phyloP scores from a whole-genome alignment of 2,329 filamentous ascomycete genomes.

The Davidsoniella australis region DNA sequence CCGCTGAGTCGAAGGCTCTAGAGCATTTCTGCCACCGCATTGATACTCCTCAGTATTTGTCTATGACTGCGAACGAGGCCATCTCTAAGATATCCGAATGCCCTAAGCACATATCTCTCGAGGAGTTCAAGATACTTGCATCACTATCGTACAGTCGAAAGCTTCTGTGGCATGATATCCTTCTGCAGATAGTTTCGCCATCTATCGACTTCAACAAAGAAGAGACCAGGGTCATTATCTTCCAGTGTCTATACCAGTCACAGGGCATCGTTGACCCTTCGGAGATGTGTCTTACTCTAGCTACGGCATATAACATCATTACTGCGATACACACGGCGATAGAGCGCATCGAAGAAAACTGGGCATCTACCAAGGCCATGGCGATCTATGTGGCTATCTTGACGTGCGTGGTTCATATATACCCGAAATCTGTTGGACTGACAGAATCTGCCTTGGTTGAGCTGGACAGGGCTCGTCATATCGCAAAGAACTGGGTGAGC shows the following conservation, averaged over 20 bases:
- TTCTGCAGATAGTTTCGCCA: conserved; percentile 30
- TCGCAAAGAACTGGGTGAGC: no score
- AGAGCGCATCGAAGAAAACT: conserved; percentile 28
- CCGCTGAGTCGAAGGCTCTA: conserved; percentile 19
- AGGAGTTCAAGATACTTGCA: conserved; percentile 37
- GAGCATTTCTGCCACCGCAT: conserved; percentile 23
- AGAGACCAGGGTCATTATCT: conserved; percentile 29
- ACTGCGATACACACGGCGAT: conserved; percentile 18
- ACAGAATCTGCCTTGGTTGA: no score
- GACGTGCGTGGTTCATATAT: conserved; percentile 22
- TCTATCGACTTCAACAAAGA: conserved; percentile 32
- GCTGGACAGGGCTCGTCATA: no score
- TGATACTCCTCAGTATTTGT: conserved; percentile 14
- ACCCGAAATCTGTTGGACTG: no score
- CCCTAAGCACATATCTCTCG: conserved; percentile 29
- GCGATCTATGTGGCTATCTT: conserved; percentile 24
- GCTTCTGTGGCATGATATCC: conserved; percentile 39
- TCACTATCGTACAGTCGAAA: conserved; percentile 28
- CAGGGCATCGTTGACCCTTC: conserved; percentile 19
- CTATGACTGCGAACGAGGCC: conserved; percentile 28
- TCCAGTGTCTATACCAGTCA: conserved; percentile 32
- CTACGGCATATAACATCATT: conserved; percentile 20
- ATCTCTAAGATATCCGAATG: conserved; percentile 32
- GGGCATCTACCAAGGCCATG: conserved; percentile 29
- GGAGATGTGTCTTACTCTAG: conserved; percentile 16